These are phyloP conservation scores for Ophiocordyceps robertsii DNA, from an alignment of 2,329 filamentous ascomycete genomes.

Conservation along the genomic window DNA sequence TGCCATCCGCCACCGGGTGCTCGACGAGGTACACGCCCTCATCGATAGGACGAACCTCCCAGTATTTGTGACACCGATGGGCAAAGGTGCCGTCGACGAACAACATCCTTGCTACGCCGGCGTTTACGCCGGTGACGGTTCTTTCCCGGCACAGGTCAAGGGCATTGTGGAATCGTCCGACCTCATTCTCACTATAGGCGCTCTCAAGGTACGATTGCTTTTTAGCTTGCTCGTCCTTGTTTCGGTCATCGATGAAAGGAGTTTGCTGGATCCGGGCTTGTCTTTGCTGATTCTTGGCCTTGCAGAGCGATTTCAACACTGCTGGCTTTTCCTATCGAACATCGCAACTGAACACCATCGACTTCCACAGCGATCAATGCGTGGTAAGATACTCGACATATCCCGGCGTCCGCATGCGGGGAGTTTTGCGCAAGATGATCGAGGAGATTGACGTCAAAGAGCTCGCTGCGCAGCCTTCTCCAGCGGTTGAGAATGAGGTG, in stretches of 20 bases:
- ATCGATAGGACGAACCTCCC: conserved; percentile 63
- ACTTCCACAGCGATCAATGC: conserved; percentile 64
- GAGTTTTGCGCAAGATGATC: conserved; percentile 60
- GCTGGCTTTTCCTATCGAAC: conserved; percentile 72
- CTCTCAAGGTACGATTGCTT: conserved; percentile 31
- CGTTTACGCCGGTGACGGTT: conserved; percentile 73
- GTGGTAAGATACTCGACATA: conserved; percentile 69
- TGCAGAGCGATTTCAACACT: conserved; percentile 65
- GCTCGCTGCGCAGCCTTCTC: conserved; percentile 41
- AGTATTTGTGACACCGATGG: conserved; percentile 82
- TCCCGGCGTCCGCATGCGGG: conserved; percentile 63
- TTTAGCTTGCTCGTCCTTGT: not conserved
- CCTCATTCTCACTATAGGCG: conserved; percentile 56
- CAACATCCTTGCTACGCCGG: conserved; percentile 63
- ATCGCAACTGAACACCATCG: conserved; percentile 63
- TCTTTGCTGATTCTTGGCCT: not conserved
- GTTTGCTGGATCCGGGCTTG: not conserved
- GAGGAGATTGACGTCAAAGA: conserved; percentile 41
- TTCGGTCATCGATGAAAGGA: not conserved
- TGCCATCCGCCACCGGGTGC: conserved; percentile 60
- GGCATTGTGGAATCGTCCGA: conserved; percentile 55
- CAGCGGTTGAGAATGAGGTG: conserved; percentile 39
- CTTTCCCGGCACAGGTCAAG: conserved; percentile 47
- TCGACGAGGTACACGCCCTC: conserved; percentile 59
- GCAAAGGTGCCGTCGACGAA: conserved; percentile 74